These are phyloP conservation scores for Fusarium tjaetaba DNA, from an alignment of 2,329 filamentous ascomycete genomes.

Conservation along the genomic window DNA sequence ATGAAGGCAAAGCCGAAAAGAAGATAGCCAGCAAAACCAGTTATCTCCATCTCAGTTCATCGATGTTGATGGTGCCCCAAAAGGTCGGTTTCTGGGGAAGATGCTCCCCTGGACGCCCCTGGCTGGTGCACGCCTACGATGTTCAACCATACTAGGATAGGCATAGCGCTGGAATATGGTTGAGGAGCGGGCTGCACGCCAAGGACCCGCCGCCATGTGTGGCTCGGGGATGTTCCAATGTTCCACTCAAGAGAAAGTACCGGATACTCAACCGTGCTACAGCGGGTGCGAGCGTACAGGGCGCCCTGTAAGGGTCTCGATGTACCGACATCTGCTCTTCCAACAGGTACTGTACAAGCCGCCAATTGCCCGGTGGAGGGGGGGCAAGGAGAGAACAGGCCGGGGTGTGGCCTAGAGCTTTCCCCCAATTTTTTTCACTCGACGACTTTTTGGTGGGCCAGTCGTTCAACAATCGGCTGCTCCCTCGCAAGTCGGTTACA, in stretches of 20 bases:
- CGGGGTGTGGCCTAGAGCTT: slow-evolving; percentile 40
- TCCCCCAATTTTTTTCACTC: slow-evolving; percentile 49
- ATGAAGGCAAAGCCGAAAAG: slow-evolving; percentile 27
- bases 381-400: slow-evolving; percentile 26
- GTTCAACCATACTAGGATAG: slow-evolving; percentile 37
- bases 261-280: slow-evolving; percentile 37
- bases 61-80: slow-evolving; percentile 46
- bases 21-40: slow-evolving; percentile 38
- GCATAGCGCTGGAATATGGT: slow-evolving; percentile 54
- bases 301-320: slow-evolving; percentile 27
- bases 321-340: slow-evolving; percentile 35
- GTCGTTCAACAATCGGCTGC: slow-evolving; percentile 50
- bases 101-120: slow-evolving; percentile 41
- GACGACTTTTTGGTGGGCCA: slow-evolving; percentile 48
- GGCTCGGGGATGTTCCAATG: slow-evolving; percentile 40
- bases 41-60: slow-evolving; percentile 18
- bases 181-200: slow-evolving; percentile 52
- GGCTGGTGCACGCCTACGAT: slow-evolving; percentile 33
- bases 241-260: slow-evolving; percentile 37
- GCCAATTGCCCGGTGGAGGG: slow-evolving; percentile 24
- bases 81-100: slow-evolving; percentile 46
- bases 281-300: slow-evolving; percentile 23
- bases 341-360: slow-evolving; percentile 18
- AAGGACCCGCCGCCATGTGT: slow-evolving; percentile 43
- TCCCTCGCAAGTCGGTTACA: slow-evolving; percentile 42